phyloP scores from a whole-genome alignment of 108 stramenopile species.

The Conticribra weissflogii region DNA sequence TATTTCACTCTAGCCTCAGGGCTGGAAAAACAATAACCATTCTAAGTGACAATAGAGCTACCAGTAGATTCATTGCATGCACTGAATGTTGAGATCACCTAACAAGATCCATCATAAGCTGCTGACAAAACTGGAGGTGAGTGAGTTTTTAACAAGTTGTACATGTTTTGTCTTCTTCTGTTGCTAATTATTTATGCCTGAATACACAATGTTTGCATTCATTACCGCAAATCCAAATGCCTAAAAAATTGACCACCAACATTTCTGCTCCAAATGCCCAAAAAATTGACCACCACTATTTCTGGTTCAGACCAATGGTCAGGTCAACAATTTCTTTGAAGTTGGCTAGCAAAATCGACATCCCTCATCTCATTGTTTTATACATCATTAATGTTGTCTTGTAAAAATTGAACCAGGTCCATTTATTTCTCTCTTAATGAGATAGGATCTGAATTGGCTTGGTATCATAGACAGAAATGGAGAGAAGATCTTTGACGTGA shows the following conservation, averaged over 20 bases:
- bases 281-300: conserved; percentile 47
- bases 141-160: neutral
- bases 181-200: neutral
- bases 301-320: conserved; percentile 29
- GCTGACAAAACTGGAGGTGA: neutral
- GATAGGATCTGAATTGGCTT: conserved; percentile 38
- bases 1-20: too few species aligned
- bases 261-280: too few species aligned
- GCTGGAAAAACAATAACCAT: too few species aligned
- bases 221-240: conserved; percentile 3
- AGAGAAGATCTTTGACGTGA: conserved; percentile 16
- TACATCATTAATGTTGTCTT: conserved; percentile 24
- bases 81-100: too few species aligned
- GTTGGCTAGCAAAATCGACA: conserved; percentile 38
- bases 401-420: conserved; percentile 1
- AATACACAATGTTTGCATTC: neutral
- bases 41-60: too few species aligned
- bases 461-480: conserved; percentile 29
- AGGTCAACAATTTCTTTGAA: conserved; percentile 19
- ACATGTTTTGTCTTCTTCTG: neutral
- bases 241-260: too few species aligned
- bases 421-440: conserved; percentile 12
- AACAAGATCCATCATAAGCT: neutral
- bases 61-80: too few species aligned
- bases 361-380: conserved; percentile 34